Evolutionary conservation across 2,329 filamentous ascomycete species (phyloP).

Genomic region (Fusarium domesticum): DNA sequence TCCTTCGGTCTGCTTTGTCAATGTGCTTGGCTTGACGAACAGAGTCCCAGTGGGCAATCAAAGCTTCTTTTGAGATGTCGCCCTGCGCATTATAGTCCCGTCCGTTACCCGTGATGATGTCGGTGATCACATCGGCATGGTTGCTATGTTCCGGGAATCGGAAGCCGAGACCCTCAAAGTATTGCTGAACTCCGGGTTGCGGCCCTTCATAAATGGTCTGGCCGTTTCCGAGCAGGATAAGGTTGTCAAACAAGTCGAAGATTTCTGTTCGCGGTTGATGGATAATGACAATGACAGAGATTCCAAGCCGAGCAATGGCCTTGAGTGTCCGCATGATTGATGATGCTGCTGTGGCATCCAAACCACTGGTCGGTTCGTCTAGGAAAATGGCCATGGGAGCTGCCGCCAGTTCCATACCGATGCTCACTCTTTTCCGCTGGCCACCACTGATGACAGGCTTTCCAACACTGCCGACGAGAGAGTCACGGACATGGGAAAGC

Average conservation of each 20-base stretch:
- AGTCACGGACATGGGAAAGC: slow-evolving; percentile 50
- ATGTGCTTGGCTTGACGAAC: slow-evolving; percentile 23
- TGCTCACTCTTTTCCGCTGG: slow-evolving; percentile 57
- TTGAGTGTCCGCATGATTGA: slow-evolving; percentile 55
- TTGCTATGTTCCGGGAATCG: slow-evolving; percentile 49
- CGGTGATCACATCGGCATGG: slow-evolving; percentile 56
- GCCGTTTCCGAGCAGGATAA: slow-evolving; percentile 54
- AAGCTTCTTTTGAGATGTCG: slow-evolving; percentile 45
- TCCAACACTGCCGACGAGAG: slow-evolving; percentile 48
- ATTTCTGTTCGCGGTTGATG: slow-evolving; percentile 60
- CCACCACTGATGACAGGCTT: slow-evolving; percentile 55
- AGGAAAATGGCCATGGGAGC: slow-evolving; percentile 55
- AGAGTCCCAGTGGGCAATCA: slow-evolving; percentile 49
- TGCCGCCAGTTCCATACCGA: slow-evolving; percentile 57
- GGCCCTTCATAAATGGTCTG: slow-evolving; percentile 54
- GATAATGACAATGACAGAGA: slow-evolving; percentile 57
- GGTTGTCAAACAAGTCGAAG: slow-evolving; percentile 54
- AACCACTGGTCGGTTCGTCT: slow-evolving; percentile 52
- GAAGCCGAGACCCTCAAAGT: slow-evolving; percentile 54
- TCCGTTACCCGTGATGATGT: slow-evolving; percentile 59
- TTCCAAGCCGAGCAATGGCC: slow-evolving; percentile 51
- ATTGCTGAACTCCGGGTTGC: slow-evolving; percentile 41
- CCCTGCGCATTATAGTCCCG: slow-evolving; percentile 46
- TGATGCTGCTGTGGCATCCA: slow-evolving; percentile 54
- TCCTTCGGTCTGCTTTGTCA: slow-evolving; percentile 15